Evolutionary conservation across 371 early-diverging fungal genomes (phyloP).

Genomic region (Syncephalastrum contaminatum): DNA sequence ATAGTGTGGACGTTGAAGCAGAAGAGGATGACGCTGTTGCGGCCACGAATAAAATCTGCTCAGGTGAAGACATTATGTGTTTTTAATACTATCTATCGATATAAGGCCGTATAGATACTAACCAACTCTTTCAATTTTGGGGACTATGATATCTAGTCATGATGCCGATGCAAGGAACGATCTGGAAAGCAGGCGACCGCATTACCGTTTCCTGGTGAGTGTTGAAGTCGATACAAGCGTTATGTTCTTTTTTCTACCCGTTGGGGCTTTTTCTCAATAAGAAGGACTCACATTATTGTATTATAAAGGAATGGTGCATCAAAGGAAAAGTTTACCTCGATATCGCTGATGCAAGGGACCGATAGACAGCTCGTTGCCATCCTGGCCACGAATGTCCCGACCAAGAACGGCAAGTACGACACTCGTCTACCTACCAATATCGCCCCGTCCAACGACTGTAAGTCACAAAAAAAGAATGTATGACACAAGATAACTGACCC

Average conservation of each 20-base stretch:
- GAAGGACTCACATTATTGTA: no score
- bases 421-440: constrained; percentile 9
- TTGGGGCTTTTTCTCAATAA: no score
- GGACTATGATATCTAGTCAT: constrained; percentile 2
- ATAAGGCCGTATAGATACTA: no score
- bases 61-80: no score
- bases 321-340: neutral
- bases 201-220: constrained; percentile 8
- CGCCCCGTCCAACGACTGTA: constrained; percentile 4
- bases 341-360: constrained; percentile 3
- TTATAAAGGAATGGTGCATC: constrained; percentile 4
- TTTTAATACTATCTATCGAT: no score
- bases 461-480: neutral
- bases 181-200: constrained; percentile 11
- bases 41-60: no score
- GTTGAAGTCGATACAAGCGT: no score
- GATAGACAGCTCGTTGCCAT: constrained; percentile 5
- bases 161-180: constrained; percentile 14
- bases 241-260: neutral
- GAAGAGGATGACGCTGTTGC: no score
- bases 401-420: constrained; percentile 5
- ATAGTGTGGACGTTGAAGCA: no score
- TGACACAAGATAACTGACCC: no score
- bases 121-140: no score
- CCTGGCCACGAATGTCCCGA: constrained; percentile 5